Evolutionary conservation across 2,329 filamentous ascomycete species (phyloP), one percentile per base, ranked within the genome.

Genomic region (Chaetothyriales sp.): DNA sequence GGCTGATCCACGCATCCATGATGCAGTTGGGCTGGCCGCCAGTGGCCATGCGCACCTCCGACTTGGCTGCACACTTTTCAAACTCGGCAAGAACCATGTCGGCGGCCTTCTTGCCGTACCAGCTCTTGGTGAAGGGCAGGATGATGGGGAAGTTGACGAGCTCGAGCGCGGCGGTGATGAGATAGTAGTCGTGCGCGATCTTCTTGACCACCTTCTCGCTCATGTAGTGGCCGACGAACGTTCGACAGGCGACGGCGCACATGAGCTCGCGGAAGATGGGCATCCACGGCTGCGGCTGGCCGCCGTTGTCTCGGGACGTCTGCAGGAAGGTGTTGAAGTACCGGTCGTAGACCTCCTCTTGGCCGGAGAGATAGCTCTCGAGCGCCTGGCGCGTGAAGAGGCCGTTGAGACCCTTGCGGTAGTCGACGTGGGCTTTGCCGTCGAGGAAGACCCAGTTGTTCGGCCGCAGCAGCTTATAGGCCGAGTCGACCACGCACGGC

Each of bases 71-170:
- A 65, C 90, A 95, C 70, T 88, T 89, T 66, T 84, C 73, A 65
- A 97, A 97, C 67, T 95, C 89, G 47, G 77, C 78, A 59, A 97
- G 75, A 33, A 95, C 88, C 82, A 94, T 88, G 64, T 95, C 87
- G 53, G 90, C 83, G 28, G 89, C 88, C 73, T 89, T 94, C 78
- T 95, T 95, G 62, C 90, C 92, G 65, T 94, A 94, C 89, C 89
- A 97, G 4, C 89, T 89, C 75, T 89, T 90, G 66, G 89, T 95
- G 75, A 80, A 97, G 43, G 90, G 90, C 43, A 97, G 71, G 66
- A 97, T 95, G 70, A 97, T 85, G 54, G 92, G 90, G 75, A 97
- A 95, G 75, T 97, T 97, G 75, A 98, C 92, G 46, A 97, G 79
- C 70, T 98, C 92, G 60, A 97, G 80, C 19, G 92, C 92, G 53